Base-by-base conservation (phyloP, 1,139 yeast species). In the Diutina mesorugosa region DNA sequence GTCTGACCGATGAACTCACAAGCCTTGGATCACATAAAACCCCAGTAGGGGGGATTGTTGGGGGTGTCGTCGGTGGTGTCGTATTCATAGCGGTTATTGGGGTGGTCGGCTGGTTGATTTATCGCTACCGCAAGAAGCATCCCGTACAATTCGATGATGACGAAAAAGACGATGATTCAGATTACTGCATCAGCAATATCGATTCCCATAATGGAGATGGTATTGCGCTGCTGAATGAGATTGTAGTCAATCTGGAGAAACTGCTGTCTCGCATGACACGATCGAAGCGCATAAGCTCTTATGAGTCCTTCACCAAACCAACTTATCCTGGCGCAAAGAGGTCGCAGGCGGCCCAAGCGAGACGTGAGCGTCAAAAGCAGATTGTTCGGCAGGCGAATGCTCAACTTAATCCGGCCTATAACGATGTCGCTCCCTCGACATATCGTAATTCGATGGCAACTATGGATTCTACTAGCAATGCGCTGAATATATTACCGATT, bases 401-500 rank as follows among this genome's bases (percentile, higher is more conserved):
- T 28, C 54, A 38, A 16, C 16, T 38, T 14, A 38, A 51, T 45
- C 47, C 47, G 21, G 18, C 47, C 3, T 51, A 51, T 35, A 51
- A 57, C 54, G 38, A 51, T 16, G 64, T 69, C 8, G 71, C 69
- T 58, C 57, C 63, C 4, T 32, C 41, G 5, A 66, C 68, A 58
- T 66, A 72, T 58, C 66, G 79, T 60, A 66, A 78, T 70, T 70
- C 77, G 55, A 69, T 82, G 58, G 85, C 89, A 6, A 80, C 87
- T 26, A 78, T 89, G 5, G 77, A 83, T 35, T 76, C 86, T 57
- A 85, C 93, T 8, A 72, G 78, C 56, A 81, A 87, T 61, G 95
- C 95, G 4, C 87, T 95, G 8, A 90, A 91, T 68, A 84, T 91
- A 60, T 79, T 90, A 60, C 97, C 97, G n/a, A 86, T 90, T 61